These are phyloP conservation scores for Aspergillus avenaceus DNA, from an alignment of 495 filamentous ascomycete genomes.

Conservation along the genomic window DNA sequence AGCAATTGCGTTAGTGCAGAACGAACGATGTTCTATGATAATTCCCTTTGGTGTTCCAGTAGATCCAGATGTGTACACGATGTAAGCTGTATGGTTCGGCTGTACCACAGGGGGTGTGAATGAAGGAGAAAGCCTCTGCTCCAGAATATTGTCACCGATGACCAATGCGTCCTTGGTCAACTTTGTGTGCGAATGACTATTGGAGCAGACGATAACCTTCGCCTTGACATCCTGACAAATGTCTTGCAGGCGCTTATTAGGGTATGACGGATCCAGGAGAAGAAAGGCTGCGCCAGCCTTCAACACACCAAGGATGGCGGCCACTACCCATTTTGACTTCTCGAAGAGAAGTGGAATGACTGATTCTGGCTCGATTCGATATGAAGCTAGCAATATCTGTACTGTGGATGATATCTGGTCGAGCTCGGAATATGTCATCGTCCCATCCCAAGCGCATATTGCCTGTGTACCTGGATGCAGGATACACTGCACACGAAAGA, in stretches of 20 bases:
- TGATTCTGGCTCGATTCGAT: constrained; percentile 18
- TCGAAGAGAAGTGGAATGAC: constrained; percentile 38
- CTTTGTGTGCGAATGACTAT: background rate
- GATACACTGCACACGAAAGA: background rate
- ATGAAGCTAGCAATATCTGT: background rate
- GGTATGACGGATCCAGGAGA: constrained; percentile 35
- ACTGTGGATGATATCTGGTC: background rate
- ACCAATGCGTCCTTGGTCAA: background rate
- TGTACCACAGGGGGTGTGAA: background rate
- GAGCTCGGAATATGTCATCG: background rate
- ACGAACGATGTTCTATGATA: constrained; percentile 34
- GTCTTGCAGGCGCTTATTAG: background rate
- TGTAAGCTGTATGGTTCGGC: constrained; percentile 4
- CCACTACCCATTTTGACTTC: constrained; percentile 20
- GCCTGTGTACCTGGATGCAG: background rate
- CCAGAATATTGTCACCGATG: background rate
- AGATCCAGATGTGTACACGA: constrained; percentile 33
- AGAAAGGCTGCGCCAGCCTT: constrained; percentile 14
- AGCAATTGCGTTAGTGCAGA: constrained; percentile 13
- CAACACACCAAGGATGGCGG: constrained; percentile 1
- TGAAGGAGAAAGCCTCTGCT: background rate
- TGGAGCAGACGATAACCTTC: constrained; percentile 11
- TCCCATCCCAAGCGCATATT: background rate
- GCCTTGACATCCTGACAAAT: background rate
- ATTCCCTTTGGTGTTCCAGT: constrained; percentile 42